Evolutionary conservation across 1,284 basidiomycete species (phyloP).

Genomic region (Cutaneotrichosporon mucoides): DNA sequence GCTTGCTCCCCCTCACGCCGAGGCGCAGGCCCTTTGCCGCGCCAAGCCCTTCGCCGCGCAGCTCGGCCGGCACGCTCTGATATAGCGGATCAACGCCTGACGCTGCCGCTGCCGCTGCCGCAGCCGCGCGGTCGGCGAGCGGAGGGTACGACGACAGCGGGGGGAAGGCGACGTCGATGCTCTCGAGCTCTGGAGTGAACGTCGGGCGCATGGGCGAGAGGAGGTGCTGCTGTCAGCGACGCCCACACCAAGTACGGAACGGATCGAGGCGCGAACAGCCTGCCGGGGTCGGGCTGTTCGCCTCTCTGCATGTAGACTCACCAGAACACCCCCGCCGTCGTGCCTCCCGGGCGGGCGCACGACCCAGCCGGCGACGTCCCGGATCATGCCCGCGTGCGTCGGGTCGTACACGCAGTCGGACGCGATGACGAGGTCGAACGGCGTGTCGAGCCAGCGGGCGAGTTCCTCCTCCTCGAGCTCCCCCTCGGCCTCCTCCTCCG

Average conservation of each 20-base stretch:
- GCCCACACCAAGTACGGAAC: neutral
- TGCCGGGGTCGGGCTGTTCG: too few relatives aligned
- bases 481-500: slow-evolving; percentile 6
- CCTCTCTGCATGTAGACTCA: slow-evolving; percentile 21
- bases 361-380: slow-evolving; percentile 41
- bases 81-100: neutral
- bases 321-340: slow-evolving; percentile 43
- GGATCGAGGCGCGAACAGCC: neutral
- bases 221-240: slow-evolving; percentile 35
- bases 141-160: slow-evolving; percentile 29
- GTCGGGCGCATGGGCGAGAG: slow-evolving; percentile 47
- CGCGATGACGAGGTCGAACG: slow-evolving; percentile 47
- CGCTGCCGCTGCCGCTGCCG: slow-evolving; percentile 3
- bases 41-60: slow-evolving; percentile 1
- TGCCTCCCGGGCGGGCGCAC: slow-evolving; percentile 33
- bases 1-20: too few relatives aligned
- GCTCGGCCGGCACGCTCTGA: neutral
- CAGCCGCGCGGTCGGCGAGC: slow-evolving; percentile 20
- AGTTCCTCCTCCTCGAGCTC: slow-evolving; percentile 18
- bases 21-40: too few relatives aligned
- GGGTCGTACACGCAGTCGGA: slow-evolving; percentile 49
- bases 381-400: slow-evolving; percentile 44
- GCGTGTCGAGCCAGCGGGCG: slow-evolving; percentile 18
- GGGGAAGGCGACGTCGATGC: slow-evolving; percentile 43
- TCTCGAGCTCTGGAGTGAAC: slow-evolving; percentile 46